These are phyloP conservation scores for Venustampulla echinocandica DNA, from an alignment of 495 filamentous ascomycete species.

Conservation along the genomic window DNA sequence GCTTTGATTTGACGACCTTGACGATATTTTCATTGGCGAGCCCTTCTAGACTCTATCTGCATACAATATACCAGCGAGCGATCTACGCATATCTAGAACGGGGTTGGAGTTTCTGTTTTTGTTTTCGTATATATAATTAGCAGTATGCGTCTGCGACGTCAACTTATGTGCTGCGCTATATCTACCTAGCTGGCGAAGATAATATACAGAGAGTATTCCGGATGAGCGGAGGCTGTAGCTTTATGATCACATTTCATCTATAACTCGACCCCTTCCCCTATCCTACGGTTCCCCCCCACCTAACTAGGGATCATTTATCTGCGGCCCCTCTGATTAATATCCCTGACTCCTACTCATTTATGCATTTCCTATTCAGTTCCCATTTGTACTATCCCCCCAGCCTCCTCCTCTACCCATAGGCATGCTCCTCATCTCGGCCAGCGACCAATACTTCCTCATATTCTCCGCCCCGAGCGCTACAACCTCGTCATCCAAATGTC, in stretches of 20 bases:
- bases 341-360: no score
- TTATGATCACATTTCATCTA: no score
- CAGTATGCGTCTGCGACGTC: constrained; percentile 11
- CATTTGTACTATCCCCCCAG: no score
- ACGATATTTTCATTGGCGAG: constrained; percentile 10
- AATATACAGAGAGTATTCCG: no score
- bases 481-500: constrained; percentile 69
- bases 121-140: constrained; percentile 12
- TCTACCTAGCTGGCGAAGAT: no score
- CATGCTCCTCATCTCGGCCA: constrained; percentile 65
- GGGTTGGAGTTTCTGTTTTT: constrained; percentile 6
- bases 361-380: no score
- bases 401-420: constrained; percentile 41
- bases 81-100: constrained; percentile 4
- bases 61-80: constrained; percentile 3
- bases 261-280: no score
- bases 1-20: constrained; percentile 17
- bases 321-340: no score
- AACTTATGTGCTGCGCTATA: no score
- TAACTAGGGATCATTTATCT: no score
- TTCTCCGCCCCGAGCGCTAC: constrained; percentile 64
- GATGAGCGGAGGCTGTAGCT: no score
- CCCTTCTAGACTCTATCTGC: neutral
- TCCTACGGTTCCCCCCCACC: no score
- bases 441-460: constrained; percentile 77